Evolutionary conservation across 1,284 basidiomycete species (phyloP), one percentile per base, ranked within the genome.

Genomic region (Heterobasidion parviporum): DNA sequence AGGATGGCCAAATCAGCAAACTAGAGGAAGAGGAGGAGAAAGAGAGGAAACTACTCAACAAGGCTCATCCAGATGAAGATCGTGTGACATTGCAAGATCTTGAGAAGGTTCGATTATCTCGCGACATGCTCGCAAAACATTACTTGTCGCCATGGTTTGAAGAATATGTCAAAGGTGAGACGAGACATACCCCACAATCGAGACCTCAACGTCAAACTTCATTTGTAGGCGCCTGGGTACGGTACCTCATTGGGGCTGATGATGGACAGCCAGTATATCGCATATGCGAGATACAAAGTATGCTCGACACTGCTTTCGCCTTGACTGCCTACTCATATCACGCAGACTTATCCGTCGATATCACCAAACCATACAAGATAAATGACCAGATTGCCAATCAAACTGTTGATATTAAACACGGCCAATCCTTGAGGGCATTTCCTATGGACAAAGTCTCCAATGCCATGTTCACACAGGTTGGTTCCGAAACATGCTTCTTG

Each of bases 401-500:
- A 60, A 73, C 74, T 0, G 72, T 94, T 8, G 77, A 88, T 54
- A 78, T 94, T 47, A 80, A 80, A 60, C 87, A 92, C 63, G 92
- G 90, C 9, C 79, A 78, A 50, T 78, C 81, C 1, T 65, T 74
- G 4, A 78, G 75, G 55, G 57, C 70, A 0, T 92, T 86, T 63
- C 67, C 72, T 2, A 91, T 95, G 81, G 89, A 92, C 64, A 87
- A 85, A 61, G 82, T 94, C 2, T 94, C 92, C 3, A 94, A 95
- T 65, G 70, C 79, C 1, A 61, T 71, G 3, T 83, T 89, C 59
- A 72, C 72, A 20, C 70, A 74, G 61, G 90, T 91, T 60, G 57
- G 82, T 72, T 15, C 10, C 35, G 15, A 50, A 32, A 33, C 34
- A 10, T 8, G 16, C 1, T 33, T 50, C 38, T 33, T 49, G 8